Evolutionary conservation across 768 basidiomycete genomes (phyloP), one percentile per base, ranked within the genome.

Genomic region (Russula foetens): DNA sequence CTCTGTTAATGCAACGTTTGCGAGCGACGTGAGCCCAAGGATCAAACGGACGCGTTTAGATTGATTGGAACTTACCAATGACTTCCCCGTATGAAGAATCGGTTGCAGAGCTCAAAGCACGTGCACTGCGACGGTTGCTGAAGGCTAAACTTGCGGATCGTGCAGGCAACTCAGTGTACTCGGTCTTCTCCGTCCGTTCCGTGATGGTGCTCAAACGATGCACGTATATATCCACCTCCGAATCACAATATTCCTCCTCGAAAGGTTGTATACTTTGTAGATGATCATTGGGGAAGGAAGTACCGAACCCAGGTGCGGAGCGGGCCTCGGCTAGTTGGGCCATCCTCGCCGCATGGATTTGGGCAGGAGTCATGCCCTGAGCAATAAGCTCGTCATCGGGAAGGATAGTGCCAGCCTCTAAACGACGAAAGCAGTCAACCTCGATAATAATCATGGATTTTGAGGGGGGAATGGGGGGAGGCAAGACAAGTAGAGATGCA

Each of bases 11-110:
- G n/a, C n/a, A n/a, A n/a, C n/a, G n/a, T n/a, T n/a, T n/a, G 46
- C 54, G 44, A 7, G 23, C 3, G 21, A 61, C n/a, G 24, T 45
- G 8, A 29, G n/a, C 33, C n/a, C n/a, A 6, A 11, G 1, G 39
- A 41, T 31, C 43, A n/a, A 47, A 17, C 17, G 11, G n/a, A 39
- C 23, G 9, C 33, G 14, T 35, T 38, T 24, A 38, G 29, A 51
- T n/a, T n/a, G n/a, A n/a, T n/a, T 29, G 23, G 3, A 47, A 70
- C 82, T 58, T 65, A 83, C 86, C 81, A 49, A 88, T 74, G 21
- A 83, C 70, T 61, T 79, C 76, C 4, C 86, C 87, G 65, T 89
- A 90, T 6, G 71, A 71, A 1, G 84, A 84, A 15, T 85, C 83
- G 0, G 76, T 77, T 24, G 75, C 73, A 55, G 59, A 45, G 38